Evolutionary conservation across 805 yeast species (phyloP).

Genomic region (Candida schatavii): DNA sequence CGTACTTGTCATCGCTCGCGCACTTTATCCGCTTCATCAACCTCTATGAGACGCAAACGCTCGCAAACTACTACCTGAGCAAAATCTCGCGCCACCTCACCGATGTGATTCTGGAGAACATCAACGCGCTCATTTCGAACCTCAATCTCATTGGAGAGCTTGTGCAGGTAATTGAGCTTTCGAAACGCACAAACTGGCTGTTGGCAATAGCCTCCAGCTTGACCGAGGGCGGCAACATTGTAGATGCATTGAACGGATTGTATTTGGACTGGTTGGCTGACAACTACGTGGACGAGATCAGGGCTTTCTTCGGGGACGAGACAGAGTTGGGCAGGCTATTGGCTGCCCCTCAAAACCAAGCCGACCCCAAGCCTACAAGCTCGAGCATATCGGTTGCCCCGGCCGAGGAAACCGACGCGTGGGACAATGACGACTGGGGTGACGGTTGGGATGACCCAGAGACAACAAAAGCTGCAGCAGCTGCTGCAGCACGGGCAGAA

Average conservation of each 20-base stretch:
- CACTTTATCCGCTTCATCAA: conserved; percentile 31
- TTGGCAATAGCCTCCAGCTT: conserved; percentile 17
- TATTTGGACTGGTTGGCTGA: conserved; percentile 32
- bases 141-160: conserved; percentile 17
- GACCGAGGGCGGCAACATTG: conserved; percentile 7
- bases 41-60: conserved; percentile 15
- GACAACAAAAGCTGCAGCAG: no score
- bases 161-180: conserved; percentile 15
- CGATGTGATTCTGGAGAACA: conserved; percentile 28
- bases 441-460: conserved; percentile 13
- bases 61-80: conserved; percentile 25
- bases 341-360: conserved; percentile 7
- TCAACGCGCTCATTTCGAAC: conserved; percentile 18
- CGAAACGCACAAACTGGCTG: conserved; percentile 22
- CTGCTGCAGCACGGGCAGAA: not conserved
- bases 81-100: conserved; percentile 28
- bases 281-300: conserved; percentile 28
- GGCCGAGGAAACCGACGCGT: conserved; percentile 16
- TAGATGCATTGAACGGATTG: conserved; percentile 24
- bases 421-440: conserved; percentile 23
- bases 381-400: conserved; percentile 5
- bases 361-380: conserved; percentile 1
- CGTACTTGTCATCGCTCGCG: conserved; percentile 20
- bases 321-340: conserved; percentile 7
- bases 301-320: conserved; percentile 17